Conservation (phyloP, 805 yeast species). For the Yamadazyma takamatsuzukensis region DNA sequence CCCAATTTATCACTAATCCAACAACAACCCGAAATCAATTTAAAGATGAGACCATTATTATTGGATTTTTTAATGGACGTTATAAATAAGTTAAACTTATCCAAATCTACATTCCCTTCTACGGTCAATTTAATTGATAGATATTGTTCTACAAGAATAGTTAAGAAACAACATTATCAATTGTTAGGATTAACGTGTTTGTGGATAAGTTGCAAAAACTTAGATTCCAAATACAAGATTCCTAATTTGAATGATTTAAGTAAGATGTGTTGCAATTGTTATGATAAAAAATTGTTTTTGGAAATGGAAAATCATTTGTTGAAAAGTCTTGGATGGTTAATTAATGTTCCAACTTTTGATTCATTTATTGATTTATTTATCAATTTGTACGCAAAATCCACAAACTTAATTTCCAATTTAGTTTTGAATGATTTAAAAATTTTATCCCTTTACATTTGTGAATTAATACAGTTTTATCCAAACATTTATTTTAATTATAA, state of each 20-base stretch:
- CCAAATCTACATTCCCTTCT: slow-evolving; percentile 40
- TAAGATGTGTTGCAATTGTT: slow-evolving; percentile 56
- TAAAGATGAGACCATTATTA: slow-evolving; percentile 41
- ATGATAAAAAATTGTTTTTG: slow-evolving; percentile 52
- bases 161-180: slow-evolving; percentile 44
- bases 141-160: slow-evolving; percentile 42
- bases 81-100: slow-evolving; percentile 36
- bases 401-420: slow-evolving; percentile 22
- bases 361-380: slow-evolving; percentile 57
- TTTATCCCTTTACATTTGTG: slow-evolving; percentile 62
- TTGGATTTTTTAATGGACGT: slow-evolving; percentile 44
- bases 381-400: slow-evolving; percentile 30
- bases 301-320: slow-evolving; percentile 70
- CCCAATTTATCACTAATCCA: slow-evolving; percentile 36
- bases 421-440: slow-evolving; percentile 45
- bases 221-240: slow-evolving; percentile 55
- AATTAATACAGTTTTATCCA: slow-evolving; percentile 60
- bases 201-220: slow-evolving; percentile 44
- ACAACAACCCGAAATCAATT: slow-evolving; percentile 44
- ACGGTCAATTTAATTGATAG: slow-evolving; percentile 44
- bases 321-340: slow-evolving; percentile 61
- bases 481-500: slow-evolving; percentile 54
- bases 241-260: slow-evolving; percentile 51
- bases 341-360: slow-evolving; percentile 61
- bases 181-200: slow-evolving; percentile 41